A percentile compares a stretch with the other conserved stretches of the same genome.
Conservation (phyloP, 2,329 filamentous ascomycete species). For the Fusarium dimerum region DNA sequence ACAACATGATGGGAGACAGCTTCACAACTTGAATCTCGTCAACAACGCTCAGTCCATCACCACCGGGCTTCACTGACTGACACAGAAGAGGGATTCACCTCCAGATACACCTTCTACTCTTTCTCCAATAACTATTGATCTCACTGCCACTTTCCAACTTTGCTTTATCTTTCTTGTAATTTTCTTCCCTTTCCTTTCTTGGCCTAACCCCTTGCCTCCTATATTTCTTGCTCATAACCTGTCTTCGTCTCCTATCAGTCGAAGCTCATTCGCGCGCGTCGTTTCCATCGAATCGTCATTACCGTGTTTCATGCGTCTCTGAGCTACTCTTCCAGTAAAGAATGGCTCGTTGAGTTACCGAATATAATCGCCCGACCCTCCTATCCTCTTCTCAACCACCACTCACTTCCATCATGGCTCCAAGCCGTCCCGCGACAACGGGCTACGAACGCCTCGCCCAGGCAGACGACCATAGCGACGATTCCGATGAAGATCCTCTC, state of each 20-base stretch:
- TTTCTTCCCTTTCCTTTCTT: slow-evolving; percentile 1
- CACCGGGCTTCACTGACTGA: slow-evolving; percentile 17
- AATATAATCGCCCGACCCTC: slow-evolving; percentile 4
- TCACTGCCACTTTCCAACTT: slow-evolving; percentile 4
- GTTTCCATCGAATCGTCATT: background rate
- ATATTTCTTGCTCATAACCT: background rate
- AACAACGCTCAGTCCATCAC: slow-evolving; percentile 18
- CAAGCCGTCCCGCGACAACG: slow-evolving; percentile 69
- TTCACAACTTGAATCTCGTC: slow-evolving; percentile 3
- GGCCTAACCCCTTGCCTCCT: background rate
- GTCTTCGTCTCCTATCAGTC: too few species aligned
- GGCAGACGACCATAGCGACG: slow-evolving; percentile 73
- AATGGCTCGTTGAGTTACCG: slow-evolving; percentile 18
- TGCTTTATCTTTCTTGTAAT: slow-evolving; percentile 4
- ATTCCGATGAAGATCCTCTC: slow-evolving; percentile 66
- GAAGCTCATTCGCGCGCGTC: background rate
- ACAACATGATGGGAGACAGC: slow-evolving; percentile 7
- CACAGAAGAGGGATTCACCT: background rate
- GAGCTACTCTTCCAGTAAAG: slow-evolving; percentile 1
- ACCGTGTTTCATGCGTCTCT: background rate
- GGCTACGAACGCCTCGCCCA: slow-evolving; percentile 85
- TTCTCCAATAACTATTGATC: background rate
- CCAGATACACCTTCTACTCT: slow-evolving; percentile 5
- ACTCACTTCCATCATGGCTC: slow-evolving; percentile 54
- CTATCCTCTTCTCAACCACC: slow-evolving; percentile 1